Evolutionary conservation across 306 rosid genomes (phyloP).

Genomic region (Mimosa bimucronata): DNA sequence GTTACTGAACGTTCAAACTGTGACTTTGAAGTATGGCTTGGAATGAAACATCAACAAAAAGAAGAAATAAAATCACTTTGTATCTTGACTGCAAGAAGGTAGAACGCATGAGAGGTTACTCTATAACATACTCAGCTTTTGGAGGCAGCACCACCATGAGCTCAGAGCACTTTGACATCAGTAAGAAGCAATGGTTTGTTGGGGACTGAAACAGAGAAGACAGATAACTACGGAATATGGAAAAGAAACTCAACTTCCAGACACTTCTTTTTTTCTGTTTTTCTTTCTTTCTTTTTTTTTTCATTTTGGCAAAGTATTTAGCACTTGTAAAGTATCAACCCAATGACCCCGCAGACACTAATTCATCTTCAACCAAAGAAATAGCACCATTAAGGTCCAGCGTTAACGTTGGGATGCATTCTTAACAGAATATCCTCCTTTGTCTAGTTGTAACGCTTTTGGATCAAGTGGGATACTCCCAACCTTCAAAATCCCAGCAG

Average conservation of each 20-base stretch:
- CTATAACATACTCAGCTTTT: conserved; percentile 13
- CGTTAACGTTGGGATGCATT: conserved; percentile 43
- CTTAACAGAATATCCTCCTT: conserved; percentile 43
- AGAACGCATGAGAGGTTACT: conserved; percentile 4
- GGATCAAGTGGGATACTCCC: conserved; percentile 84
- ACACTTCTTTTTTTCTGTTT: neutral
- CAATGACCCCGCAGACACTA: conserved; percentile 21
- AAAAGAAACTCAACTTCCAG: conserved; percentile 29
- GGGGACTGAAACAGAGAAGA: conserved; percentile 29
- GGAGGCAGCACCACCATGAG: conserved; percentile 10
- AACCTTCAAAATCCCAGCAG: conserved; percentile 61
- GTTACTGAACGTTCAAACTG: neutral
- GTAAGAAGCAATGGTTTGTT: conserved; percentile 27
- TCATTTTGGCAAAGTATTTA: neutral
- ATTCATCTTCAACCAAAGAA: conserved; percentile 14
- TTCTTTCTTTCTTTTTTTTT: neutral
- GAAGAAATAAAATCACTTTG: conserved; percentile 25
- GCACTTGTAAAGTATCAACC: conserved; percentile 19
- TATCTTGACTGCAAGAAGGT: conserved; percentile 1
- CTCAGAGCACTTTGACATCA: conserved; percentile 12
- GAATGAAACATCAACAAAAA: conserved; percentile 21
- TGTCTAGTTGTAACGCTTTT: conserved; percentile 50
- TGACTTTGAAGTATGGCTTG: neutral
- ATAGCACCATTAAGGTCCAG: neutral
- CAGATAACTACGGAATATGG: neutral